Evolutionary conservation across 257 asterid genomes (phyloP).

Genomic region (Anisodus tanguticus): DNA sequence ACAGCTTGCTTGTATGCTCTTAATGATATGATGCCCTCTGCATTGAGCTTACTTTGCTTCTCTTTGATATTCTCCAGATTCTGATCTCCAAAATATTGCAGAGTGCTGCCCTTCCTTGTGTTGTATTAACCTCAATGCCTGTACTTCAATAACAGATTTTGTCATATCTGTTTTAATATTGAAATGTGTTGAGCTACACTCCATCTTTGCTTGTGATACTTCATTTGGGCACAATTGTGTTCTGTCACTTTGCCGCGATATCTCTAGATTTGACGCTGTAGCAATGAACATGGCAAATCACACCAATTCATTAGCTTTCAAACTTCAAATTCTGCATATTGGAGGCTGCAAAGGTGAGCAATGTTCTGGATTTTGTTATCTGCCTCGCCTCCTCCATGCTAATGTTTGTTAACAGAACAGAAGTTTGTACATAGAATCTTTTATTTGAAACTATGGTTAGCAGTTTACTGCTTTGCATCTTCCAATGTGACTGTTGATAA

Average conservation of each 20-base stretch:
- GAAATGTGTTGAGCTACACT: constrained; percentile 60
- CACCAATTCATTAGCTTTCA: constrained; percentile 44
- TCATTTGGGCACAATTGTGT: constrained; percentile 67
- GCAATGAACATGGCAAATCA: constrained; percentile 37
- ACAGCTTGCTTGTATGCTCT: background rate
- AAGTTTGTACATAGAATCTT: background rate
- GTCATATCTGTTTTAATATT: constrained; percentile 66
- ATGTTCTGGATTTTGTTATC: constrained; percentile 23
- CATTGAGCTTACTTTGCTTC: constrained; percentile 25
- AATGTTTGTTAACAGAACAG: constrained; percentile 10
- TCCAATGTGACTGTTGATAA: constrained; percentile 15
- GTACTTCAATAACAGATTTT: constrained; percentile 70
- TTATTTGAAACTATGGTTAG: background rate
- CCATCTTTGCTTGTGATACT: constrained; percentile 77
- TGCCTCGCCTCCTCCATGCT: constrained; percentile 25
- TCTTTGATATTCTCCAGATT: constrained; percentile 54
- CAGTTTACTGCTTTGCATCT: background rate
- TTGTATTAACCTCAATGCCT: constrained; percentile 72
- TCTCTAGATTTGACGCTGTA: constrained; percentile 34
- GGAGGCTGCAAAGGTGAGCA: constrained; percentile 79
- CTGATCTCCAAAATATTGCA: constrained; percentile 62
- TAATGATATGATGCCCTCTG: constrained; percentile 17
- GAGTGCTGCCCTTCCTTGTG: constrained; percentile 60
- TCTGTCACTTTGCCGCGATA: constrained; percentile 63
- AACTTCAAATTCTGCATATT: constrained; percentile 64